Evolutionary conservation across 345 rosid species (phyloP).

Genomic region (Punica granatum): DNA sequence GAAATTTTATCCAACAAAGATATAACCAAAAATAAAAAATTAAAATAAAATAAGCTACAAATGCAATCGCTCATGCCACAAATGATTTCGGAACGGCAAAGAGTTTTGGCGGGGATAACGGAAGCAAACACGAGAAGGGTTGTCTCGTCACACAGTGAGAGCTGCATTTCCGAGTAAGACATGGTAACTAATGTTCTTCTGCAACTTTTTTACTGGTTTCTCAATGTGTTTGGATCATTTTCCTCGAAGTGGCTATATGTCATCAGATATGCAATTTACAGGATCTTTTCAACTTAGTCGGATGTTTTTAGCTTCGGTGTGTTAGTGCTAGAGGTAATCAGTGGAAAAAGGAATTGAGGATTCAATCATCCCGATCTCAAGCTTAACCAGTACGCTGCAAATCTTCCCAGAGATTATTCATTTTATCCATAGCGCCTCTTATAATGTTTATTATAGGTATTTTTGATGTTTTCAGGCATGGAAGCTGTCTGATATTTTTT

Average conservation of each 20-base stretch:
- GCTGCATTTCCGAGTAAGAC: background rate
- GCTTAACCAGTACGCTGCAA: constrained; percentile 12
- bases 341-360: constrained; percentile 19
- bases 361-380: constrained; percentile 13
- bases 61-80: too few species aligned
- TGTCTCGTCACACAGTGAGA: constrained; percentile 27
- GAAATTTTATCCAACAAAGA: too few species aligned
- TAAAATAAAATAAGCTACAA: too few species aligned
- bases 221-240: background rate
- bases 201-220: background rate
- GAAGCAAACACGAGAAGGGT: constrained; percentile 14
- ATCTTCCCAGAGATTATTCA: background rate
- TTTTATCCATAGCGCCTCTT: too few species aligned
- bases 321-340: constrained; percentile 23
- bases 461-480: background rate
- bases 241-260: constrained; percentile 23
- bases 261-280: constrained; percentile 21
- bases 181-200: background rate
- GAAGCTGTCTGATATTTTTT: constrained; percentile 7
- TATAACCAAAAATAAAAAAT: too few species aligned
- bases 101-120: constrained; percentile 16
- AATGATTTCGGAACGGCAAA: constrained; percentile 26
- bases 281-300: constrained; percentile 21
- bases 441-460: background rate
- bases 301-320: constrained; percentile 31